These are phyloP conservation scores for Centella asiatica DNA, from an alignment of 129 eudicot species.

Conservation along the genomic window DNA sequence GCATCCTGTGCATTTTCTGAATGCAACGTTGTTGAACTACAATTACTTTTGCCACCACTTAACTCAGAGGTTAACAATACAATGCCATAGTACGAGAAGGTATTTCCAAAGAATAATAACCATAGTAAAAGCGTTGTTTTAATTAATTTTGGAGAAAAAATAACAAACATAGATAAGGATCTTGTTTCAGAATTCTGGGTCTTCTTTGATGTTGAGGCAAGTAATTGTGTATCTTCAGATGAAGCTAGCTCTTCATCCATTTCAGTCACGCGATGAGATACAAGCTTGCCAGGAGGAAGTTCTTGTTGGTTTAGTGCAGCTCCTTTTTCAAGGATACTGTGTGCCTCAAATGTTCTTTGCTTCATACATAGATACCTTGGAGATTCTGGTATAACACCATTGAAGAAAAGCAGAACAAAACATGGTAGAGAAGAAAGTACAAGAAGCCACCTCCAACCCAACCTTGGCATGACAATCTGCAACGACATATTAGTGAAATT, in stretches of 20 bases:
- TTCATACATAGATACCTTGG: conserved; percentile 52
- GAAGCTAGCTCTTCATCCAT: conserved; percentile 18
- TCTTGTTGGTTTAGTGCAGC: conserved; percentile 32
- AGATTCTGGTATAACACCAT: conserved; percentile 38
- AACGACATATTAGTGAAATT: background rate
- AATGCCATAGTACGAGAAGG: conserved; percentile 62
- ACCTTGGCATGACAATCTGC: conserved; percentile 54
- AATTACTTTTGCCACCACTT: conserved; percentile 36
- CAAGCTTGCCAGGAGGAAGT: conserved; percentile 40
- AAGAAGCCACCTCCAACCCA: conserved; percentile 74
- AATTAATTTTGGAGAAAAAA: conserved; percentile 39
- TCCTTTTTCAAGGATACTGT: conserved; percentile 31
- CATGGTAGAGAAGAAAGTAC: conserved; percentile 46
- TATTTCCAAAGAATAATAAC: conserved; percentile 48
- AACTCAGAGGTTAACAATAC: conserved; percentile 56
- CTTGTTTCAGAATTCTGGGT: conserved; percentile 5
- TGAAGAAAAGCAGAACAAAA: conserved; percentile 27
- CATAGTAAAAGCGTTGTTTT: conserved; percentile 45
- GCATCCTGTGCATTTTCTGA: conserved; percentile 18
- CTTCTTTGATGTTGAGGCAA: conserved; percentile 13
- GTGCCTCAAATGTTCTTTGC: conserved; percentile 39
- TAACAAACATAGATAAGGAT: conserved; percentile 17
- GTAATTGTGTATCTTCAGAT: conserved; percentile 24
- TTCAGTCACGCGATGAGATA: conserved; percentile 22
- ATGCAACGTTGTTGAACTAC: conserved; percentile 19